A percentile compares a stretch with the other conserved stretches of the same genome.
phyloP scores from a whole-genome alignment of 495 filamentous ascomycete species.

The Penicillium argentinense region DNA sequence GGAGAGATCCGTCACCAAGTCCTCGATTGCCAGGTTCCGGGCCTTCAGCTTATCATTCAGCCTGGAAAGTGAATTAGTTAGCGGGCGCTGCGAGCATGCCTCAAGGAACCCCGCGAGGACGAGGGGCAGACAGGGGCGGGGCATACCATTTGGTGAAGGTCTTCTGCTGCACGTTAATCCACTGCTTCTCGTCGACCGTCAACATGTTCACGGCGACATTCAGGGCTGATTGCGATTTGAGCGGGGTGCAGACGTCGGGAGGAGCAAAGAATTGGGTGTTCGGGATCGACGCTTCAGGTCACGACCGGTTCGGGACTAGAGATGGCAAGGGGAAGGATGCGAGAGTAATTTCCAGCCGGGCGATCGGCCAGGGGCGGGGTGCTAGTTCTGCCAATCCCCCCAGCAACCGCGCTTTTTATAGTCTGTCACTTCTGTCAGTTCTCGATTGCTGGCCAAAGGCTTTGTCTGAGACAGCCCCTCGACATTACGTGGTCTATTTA shows the following conservation, averaged over 20 bases:
- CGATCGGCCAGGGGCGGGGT: slow-evolving; percentile 20
- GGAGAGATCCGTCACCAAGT: slow-evolving; percentile 83
- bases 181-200: slow-evolving; percentile 78
- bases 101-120: too few relatives aligned
- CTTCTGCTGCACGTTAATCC: slow-evolving; percentile 97
- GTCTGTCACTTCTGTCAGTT: too few relatives aligned
- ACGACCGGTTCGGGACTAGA: neutral
- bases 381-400: slow-evolving; percentile 20
- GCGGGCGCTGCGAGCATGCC: too few relatives aligned
- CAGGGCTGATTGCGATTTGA: slow-evolving; percentile 29
- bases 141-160: slow-evolving; percentile 97
- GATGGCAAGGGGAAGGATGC: slow-evolving; percentile 5
- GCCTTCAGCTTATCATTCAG: slow-evolving; percentile 90
- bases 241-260: slow-evolving; percentile 4
- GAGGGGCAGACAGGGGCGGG: neutral
- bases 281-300: neutral
- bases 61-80: slow-evolving; percentile 47
- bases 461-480: neutral
- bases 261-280: slow-evolving; percentile 5
- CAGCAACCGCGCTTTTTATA: slow-evolving; percentile 15
- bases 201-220: slow-evolving; percentile 52
- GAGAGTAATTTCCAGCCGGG: too few relatives aligned
- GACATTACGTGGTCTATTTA: too few relatives aligned
- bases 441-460: too few relatives aligned
- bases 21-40: slow-evolving; percentile 71